Evolutionary conservation across 177 flowering plant genomes (phyloP).

Genomic region (Tripterygium wilfordii): DNA sequence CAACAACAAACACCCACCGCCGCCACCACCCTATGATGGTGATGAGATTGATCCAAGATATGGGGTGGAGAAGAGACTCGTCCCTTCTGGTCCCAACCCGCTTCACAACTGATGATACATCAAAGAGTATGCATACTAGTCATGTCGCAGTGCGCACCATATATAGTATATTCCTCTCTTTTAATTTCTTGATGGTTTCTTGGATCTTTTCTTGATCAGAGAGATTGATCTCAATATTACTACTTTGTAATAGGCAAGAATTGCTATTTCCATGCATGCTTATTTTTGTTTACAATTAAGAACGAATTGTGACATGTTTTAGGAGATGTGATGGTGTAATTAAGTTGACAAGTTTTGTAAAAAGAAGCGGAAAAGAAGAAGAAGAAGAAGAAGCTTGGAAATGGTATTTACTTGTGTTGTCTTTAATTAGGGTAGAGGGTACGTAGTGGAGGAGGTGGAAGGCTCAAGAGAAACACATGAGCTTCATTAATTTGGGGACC

Average conservation of each 20-base stretch:
- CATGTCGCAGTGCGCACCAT: too few relatives aligned
- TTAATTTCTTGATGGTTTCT: not conserved
- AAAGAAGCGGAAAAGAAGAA: not conserved
- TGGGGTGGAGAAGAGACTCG: conserved; percentile 67
- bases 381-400: conserved; percentile 33
- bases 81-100: conserved; percentile 77
- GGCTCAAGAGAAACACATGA: conserved; percentile 44
- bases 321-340: not conserved
- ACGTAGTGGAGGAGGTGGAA: conserved; percentile 5
- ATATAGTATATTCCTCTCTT: too few relatives aligned
- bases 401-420: conserved; percentile 11
- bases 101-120: conserved; percentile 55
- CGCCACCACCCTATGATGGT: conserved; percentile 14
- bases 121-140: too few relatives aligned
- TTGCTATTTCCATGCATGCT: conserved; percentile 34
- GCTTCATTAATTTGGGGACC: conserved; percentile 32
- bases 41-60: conserved; percentile 65
- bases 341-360: not conserved
- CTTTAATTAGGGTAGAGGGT: not conserved
- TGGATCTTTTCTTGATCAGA: not conserved
- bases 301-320: not conserved
- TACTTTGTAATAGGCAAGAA: not conserved
- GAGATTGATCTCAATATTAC: not conserved
- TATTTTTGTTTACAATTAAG: conserved; percentile 5
- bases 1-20: conserved; percentile 17